A percentile compares a stretch with the other conserved stretches of the same genome.
These are phyloP conservation scores for Copromyces sp. DNA, from an alignment of 495 filamentous ascomycete species.

Conservation along the genomic window DNA sequence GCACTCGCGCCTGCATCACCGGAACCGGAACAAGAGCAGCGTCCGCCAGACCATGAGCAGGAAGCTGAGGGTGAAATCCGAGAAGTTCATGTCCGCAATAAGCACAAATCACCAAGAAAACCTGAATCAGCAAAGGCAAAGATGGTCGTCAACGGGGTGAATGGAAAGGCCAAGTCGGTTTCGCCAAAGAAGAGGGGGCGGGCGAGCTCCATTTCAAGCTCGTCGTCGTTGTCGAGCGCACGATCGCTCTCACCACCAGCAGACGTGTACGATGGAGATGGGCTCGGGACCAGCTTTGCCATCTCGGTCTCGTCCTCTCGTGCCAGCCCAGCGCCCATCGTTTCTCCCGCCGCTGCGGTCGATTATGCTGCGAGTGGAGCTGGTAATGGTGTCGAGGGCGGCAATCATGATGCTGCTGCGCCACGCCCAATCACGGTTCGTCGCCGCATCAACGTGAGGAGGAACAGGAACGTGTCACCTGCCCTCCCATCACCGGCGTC, in stretches of 20 bases:
- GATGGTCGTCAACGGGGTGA: conserved; percentile 12
- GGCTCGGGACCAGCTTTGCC: conserved; percentile 7
- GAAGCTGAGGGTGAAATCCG: neutral
- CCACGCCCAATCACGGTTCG: conserved; percentile 20
- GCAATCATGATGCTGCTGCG: conserved; percentile 1
- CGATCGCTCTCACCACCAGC: conserved; percentile 22
- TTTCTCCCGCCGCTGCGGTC: conserved; percentile 10
- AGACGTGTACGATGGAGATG: conserved; percentile 7
- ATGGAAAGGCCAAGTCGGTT: conserved; percentile 15
- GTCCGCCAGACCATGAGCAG: conserved; percentile 3
- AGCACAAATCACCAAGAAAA: conserved; percentile 20
- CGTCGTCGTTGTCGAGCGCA: conserved; percentile 25
- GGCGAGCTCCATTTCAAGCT: conserved; percentile 17
- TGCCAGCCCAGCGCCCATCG: conserved; percentile 16
- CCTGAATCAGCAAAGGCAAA: conserved; percentile 7
- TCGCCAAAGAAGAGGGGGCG: conserved; percentile 18
- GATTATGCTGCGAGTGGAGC: neutral
- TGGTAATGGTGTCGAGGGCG: neutral
- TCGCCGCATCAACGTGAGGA: conserved; percentile 20
- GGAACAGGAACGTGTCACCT: conserved; percentile 28
- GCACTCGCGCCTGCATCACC: neutral
- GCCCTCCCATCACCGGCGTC: conserved; percentile 19
- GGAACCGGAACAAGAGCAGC: conserved; percentile 1
- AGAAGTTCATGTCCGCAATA: conserved; percentile 19
- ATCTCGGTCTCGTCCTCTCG: conserved; percentile 15